These are phyloP conservation scores for Heritiera littoralis DNA, from an alignment of 345 rosid genomes.

Conservation along the genomic window DNA sequence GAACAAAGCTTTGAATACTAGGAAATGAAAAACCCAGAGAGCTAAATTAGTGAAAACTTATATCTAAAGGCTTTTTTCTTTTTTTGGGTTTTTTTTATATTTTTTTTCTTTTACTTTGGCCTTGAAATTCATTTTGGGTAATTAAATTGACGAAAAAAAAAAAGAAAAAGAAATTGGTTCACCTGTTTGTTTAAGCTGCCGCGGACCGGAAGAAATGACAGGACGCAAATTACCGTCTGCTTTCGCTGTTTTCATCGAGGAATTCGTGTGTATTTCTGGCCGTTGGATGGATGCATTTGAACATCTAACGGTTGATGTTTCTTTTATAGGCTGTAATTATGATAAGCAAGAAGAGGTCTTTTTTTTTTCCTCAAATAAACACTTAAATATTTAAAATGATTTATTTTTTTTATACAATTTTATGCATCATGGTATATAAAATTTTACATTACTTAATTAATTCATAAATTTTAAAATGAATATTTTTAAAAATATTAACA, in stretches of 20 bases:
- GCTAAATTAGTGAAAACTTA: not conserved
- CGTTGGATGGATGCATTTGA: constrained; percentile 3
- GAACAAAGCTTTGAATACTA: not conserved
- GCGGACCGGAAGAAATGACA: constrained; percentile 19
- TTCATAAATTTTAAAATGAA: no score
- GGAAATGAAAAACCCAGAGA: not conserved
- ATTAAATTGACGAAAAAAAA: not conserved
- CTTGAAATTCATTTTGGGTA: not conserved
- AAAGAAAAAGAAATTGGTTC: not conserved
- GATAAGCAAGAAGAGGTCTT: not conserved
- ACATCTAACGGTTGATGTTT: constrained; percentile 4
- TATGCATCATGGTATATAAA: no score
- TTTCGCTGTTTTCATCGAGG: not conserved
- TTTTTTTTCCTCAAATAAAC: no score
- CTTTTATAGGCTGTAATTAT: not conserved
- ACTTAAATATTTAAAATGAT: no score
- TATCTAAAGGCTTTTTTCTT: not conserved
- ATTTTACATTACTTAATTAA: no score
- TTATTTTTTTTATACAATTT: no score
- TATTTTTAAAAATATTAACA: no score
- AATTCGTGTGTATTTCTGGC: not conserved
- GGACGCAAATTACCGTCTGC: constrained; percentile 24
- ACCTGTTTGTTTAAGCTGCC: constrained; percentile 15
- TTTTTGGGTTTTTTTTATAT: not conserved
- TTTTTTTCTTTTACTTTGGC: not conserved